Evolutionary conservation across 2,329 filamentous ascomycete genomes (phyloP).

Genomic region (Cladosporium colombiae): DNA sequence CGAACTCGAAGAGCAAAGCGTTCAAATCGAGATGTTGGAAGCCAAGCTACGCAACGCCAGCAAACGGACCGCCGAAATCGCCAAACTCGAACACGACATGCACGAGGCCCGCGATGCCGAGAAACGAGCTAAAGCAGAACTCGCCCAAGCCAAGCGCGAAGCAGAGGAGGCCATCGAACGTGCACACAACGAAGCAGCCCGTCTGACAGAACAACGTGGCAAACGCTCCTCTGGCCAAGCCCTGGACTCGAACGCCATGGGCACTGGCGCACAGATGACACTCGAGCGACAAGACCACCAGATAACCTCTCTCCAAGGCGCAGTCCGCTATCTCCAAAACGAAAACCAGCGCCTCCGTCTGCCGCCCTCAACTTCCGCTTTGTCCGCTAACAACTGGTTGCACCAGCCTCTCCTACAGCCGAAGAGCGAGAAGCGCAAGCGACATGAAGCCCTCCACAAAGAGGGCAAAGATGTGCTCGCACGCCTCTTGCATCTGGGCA

Average conservation of each 20-base stretch:
- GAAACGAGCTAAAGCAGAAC: conserved; percentile 54
- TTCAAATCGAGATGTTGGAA: conserved; percentile 91
- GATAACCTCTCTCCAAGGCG: conserved; percentile 63
- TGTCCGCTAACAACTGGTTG: conserved; percentile 59
- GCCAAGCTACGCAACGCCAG: conserved; percentile 81
- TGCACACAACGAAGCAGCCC: conserved; percentile 33
- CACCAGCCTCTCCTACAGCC: conserved; percentile 59
- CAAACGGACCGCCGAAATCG: conserved; percentile 71
- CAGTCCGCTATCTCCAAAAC: conserved; percentile 67
- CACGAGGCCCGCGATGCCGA: conserved; percentile 45
- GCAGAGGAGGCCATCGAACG: conserved; percentile 32
- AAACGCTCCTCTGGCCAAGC: conserved; percentile 57
- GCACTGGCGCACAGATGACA: conserved; percentile 71
- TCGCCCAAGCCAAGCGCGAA: conserved; percentile 30
- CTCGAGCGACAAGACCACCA: conserved; percentile 67
- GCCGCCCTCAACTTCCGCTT: conserved; percentile 29
- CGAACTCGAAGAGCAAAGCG: conserved; percentile 79
- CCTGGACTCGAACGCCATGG: conserved; percentile 65
- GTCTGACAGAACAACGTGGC: conserved; percentile 30
- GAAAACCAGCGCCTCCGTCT: conserved; percentile 65
- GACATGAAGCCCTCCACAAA: conserved; percentile 54
- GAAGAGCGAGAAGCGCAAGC: conserved; percentile 39
- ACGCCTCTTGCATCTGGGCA: conserved; percentile 65
- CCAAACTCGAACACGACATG: conserved; percentile 57
- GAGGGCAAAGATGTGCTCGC: conserved; percentile 66